Base-by-base conservation (phyloP, 2,329 filamentous ascomycete species). In the Seiridium unicorne region DNA sequence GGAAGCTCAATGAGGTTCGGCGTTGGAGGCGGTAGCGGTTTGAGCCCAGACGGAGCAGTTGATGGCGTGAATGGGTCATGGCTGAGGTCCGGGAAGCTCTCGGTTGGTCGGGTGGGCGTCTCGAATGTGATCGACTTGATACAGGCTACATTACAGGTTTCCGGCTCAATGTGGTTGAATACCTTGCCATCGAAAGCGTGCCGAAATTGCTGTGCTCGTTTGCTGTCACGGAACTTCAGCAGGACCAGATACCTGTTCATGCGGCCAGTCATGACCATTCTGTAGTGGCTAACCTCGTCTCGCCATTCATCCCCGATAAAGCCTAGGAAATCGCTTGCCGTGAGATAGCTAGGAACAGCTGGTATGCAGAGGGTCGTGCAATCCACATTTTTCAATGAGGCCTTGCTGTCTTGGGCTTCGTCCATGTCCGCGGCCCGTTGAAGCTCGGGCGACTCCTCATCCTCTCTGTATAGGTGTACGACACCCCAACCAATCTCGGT, bases 201-300 rank as follows among this genome's bases (percentile, higher is more conserved):
- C 69, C 91, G 89, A 89, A 94, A 99, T 56, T 87, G 84, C 67
- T 83, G 87, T 11, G 95, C 95, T 63, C 86, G 86, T 68, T 84
- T 85, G 36, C 85, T 84, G 64, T 90, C 88, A 53, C 92, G 85
- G 72, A 98, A 97, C 77, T 97, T 97, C 85, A 99, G 90, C 62
- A 99, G 81, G 34, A 96, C 94, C 81, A 99, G 90, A 77, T 98
- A 98, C 63, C 93, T 87, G 74, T 96, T 97, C 73, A 92, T 89
- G 64, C 89, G 84, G 58, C 89, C 90, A 1, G 95, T 98, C 81
- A 93, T 89, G 59, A 99, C 91, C 86, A 99, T 92, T 57, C 95
- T 84, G 72, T 97, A 97, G 77, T 99, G 95, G 68, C 90, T 95
- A 61, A 99, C 92, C 62, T 93, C 85, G 60, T 90, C 86, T 72